Evolutionary conservation across 2,329 filamentous ascomycete species (phyloP), one percentile per base, ranked within the genome.

Genomic region (Nothomitra cinnamomea): DNA sequence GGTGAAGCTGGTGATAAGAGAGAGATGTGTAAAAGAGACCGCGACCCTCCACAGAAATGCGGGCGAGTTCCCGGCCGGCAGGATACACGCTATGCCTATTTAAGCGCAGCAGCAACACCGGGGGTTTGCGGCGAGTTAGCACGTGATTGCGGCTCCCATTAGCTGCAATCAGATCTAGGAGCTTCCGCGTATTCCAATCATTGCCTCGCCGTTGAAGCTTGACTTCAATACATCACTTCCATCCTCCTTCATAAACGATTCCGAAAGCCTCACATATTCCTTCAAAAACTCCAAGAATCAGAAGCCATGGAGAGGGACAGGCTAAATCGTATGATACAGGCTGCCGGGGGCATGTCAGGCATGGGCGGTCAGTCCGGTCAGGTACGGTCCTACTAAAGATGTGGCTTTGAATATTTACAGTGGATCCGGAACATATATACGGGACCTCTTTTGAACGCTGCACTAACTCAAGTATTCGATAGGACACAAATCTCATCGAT

Each of bases 401-500:
- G 13, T 19, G 13, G 22, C 22, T 50, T 43, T 19, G 25, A 24
- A 50, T 21, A 32, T 4, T 10, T 50, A 50, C 24, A 32, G 5
- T 32, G 5, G 10, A 32, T 10, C 10, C 10, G 28, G 5, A 32
- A 32, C 10, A 41, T 51, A 45, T 7, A 24, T 24, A 24, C 35
- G 5, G 15, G 24, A 38, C 4, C 19, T 48, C 25, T 32, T 10
- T 32, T 32, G 5, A 32, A 49, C 17, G 19, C n/a, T 56, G 53
- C 58, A 61, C 54, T 63, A 53, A 36, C n/a, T 19, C 17, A 10
- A 6, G 41, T 28, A 28, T 17, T 49, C 32, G 36, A 3, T 60
- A 95, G 87, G 90, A 96, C 63, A 92, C 90, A 40, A 89, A 84
- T 66, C 79, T 98, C 57, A 94, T 98, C 69, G 92, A 98, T 69